Percentiles rank a stretch among this genome's conserved stretches.
These are phyloP conservation scores for Penicillium steckii DNA, from an alignment of 495 filamentous ascomycete species.

Conservation along the genomic window DNA sequence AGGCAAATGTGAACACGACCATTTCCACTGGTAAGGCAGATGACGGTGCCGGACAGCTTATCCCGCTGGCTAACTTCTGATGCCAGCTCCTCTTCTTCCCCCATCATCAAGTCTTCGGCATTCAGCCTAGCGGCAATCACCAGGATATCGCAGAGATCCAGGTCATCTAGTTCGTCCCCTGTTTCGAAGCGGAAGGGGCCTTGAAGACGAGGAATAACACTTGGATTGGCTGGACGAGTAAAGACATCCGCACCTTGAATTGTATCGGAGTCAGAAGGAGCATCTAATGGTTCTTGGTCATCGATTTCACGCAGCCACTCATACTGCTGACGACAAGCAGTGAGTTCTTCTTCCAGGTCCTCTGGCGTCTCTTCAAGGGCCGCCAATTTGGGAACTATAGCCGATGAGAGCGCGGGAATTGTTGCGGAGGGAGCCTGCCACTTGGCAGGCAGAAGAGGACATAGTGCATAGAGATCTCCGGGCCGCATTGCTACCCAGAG, in stretches of 20 bases:
- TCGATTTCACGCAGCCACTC: constrained; percentile 84
- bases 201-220: constrained; percentile 75
- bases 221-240: constrained; percentile 65
- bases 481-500: constrained; percentile 87
- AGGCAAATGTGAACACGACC: constrained; percentile 76
- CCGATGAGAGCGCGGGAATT: constrained; percentile 73
- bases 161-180: constrained; percentile 62
- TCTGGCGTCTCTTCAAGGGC: constrained; percentile 58
- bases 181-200: constrained; percentile 76
- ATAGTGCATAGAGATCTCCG: constrained; percentile 88
- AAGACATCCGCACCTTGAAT: constrained; percentile 65
- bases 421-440: constrained; percentile 77
- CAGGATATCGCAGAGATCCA: constrained; percentile 65
- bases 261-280: constrained; percentile 20
- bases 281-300: constrained; percentile 61
- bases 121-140: constrained; percentile 54
- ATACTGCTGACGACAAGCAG: constrained; percentile 61
- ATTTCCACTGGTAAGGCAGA: constrained; percentile 73
- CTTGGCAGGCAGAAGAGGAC: constrained; percentile 76
- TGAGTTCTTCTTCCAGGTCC: constrained; percentile 49
- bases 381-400: constrained; percentile 65
- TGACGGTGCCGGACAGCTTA: constrained; percentile 66
- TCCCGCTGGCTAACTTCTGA: constrained; percentile 55
- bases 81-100: constrained; percentile 48
- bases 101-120: constrained; percentile 50